These are phyloP conservation scores for Serpula lacrymans DNA, from an alignment of 768 basidiomycete genomes.

Conservation along the genomic window DNA sequence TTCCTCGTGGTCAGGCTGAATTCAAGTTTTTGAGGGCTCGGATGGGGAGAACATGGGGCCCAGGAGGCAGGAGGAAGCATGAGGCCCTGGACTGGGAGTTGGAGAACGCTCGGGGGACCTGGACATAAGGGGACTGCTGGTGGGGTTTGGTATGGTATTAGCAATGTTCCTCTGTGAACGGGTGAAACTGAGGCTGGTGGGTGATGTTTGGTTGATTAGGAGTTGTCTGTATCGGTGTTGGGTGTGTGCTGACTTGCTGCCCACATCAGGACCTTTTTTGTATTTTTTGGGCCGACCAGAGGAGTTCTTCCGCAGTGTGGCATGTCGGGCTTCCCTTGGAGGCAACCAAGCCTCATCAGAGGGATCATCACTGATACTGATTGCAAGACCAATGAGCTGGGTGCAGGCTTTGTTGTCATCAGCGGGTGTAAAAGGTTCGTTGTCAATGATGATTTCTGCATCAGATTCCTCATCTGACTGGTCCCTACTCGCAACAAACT, in stretches of 20 bases:
- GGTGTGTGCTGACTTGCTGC: constrained; percentile 7
- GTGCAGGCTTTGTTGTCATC: background rate
- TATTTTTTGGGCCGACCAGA: constrained; percentile 4
- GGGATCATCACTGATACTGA: constrained; percentile 1
- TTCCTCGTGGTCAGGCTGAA: too few species aligned
- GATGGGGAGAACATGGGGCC: too few species aligned
- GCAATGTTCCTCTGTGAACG: background rate
- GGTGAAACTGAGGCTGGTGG: constrained; percentile 1
- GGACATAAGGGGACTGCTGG: too few species aligned
- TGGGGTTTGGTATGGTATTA: background rate
- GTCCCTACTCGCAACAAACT: background rate
- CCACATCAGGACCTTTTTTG: constrained; percentile 5
- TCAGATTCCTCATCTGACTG: background rate
- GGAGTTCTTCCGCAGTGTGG: background rate
- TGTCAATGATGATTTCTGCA: background rate
- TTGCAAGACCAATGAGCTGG: background rate
- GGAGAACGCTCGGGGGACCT: too few species aligned
- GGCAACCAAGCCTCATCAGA: constrained; percentile 1
- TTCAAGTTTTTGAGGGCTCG: too few species aligned
- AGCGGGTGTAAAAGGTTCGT: too few species aligned
- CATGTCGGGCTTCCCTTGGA: background rate
- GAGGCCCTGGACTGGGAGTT: too few species aligned
- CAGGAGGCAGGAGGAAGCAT: too few species aligned
- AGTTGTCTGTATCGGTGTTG: background rate
- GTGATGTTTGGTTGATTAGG: constrained; percentile 2